Evolutionary conservation across 371 early-diverging fungal species (phyloP).

Genomic region (Actinomortierella wolfii): DNA sequence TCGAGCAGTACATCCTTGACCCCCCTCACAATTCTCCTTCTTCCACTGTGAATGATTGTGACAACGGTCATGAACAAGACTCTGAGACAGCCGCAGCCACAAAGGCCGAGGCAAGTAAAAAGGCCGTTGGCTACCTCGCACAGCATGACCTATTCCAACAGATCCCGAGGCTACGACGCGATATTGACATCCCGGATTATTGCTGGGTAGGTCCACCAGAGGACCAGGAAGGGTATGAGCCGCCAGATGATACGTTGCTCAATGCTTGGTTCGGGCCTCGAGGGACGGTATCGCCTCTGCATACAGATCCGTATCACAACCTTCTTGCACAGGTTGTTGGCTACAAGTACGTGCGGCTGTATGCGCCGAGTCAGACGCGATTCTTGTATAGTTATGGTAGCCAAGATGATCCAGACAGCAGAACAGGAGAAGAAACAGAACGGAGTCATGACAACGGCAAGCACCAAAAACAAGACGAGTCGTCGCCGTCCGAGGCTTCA

Average conservation of each 20-base stretch:
- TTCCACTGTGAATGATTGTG: too few relatives aligned
- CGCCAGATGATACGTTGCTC: constrained; percentile 58
- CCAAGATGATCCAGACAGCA: constrained; percentile 1
- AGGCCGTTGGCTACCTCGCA: constrained; percentile 75
- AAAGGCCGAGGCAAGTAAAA: background rate
- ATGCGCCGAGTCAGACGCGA: constrained; percentile 62
- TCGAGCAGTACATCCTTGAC: constrained; percentile 53
- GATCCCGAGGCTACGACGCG: constrained; percentile 71
- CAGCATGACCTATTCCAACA: constrained; percentile 89
- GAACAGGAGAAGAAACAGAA: background rate
- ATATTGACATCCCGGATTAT: constrained; percentile 83
- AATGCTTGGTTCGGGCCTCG: constrained; percentile 92
- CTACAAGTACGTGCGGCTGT: constrained; percentile 77
- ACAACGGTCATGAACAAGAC: too few relatives aligned
- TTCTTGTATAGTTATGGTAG: constrained; percentile 54
- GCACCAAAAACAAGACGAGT: background rate
- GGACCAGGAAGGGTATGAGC: constrained; percentile 28
- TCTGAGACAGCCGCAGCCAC: too few relatives aligned
- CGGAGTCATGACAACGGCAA: too few relatives aligned
- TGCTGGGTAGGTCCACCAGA: constrained; percentile 58
- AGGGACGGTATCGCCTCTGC: constrained; percentile 87
- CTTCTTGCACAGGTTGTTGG: constrained; percentile 90
- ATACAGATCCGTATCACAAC: constrained; percentile 87
- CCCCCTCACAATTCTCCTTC: background rate
- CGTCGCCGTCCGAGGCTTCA: constrained; percentile 16